phyloP scores from a whole-genome alignment of 805 yeast genomes.

The Candida verbasci region DNA sequence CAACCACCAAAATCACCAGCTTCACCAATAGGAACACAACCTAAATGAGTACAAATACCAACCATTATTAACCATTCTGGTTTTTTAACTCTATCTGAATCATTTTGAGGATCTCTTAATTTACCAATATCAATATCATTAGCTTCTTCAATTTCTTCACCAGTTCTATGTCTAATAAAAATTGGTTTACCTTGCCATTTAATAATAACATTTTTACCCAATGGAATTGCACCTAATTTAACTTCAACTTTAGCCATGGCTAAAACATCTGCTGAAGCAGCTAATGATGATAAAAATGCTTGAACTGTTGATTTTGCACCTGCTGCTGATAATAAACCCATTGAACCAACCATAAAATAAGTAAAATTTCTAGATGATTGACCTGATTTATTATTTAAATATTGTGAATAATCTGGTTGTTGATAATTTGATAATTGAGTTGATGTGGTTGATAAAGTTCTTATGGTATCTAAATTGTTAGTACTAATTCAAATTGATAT shows the following conservation, averaged over 20 bases:
- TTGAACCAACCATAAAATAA: constrained; percentile 96
- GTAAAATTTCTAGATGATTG: constrained; percentile 74
- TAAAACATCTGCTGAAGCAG: constrained; percentile 97
- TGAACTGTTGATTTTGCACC: constrained; percentile 96
- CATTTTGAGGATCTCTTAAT: constrained; percentile 93
- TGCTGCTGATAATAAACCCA: constrained; percentile 86
- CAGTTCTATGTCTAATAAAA: constrained; percentile 97
- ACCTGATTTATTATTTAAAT: constrained; percentile 70
- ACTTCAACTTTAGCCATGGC: constrained; percentile 99
- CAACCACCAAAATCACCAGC: constrained; percentile 99
- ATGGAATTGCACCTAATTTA: constrained; percentile 87
- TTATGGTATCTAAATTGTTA: constrained; percentile 21
- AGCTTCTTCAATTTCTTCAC: constrained; percentile 91
- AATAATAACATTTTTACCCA: constrained; percentile 95
- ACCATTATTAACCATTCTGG: constrained; percentile 99
- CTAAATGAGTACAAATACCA: constrained; percentile 99
- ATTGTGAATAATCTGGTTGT: constrained; percentile 85
- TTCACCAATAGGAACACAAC: constrained; percentile 99
- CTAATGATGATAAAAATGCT: constrained; percentile 85
- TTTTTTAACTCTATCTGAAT: constrained; percentile 87
- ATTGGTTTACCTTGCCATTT: constrained; percentile 99
- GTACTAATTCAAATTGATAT: too few species aligned
- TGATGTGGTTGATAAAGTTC: constrained; percentile 50
- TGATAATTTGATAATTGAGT: constrained; percentile 71
- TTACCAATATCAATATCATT: constrained; percentile 68